Evolutionary conservation across 1,284 basidiomycete species (phyloP), one percentile per base, ranked within the genome.

Genomic region (Microbotryum saponariae): DNA sequence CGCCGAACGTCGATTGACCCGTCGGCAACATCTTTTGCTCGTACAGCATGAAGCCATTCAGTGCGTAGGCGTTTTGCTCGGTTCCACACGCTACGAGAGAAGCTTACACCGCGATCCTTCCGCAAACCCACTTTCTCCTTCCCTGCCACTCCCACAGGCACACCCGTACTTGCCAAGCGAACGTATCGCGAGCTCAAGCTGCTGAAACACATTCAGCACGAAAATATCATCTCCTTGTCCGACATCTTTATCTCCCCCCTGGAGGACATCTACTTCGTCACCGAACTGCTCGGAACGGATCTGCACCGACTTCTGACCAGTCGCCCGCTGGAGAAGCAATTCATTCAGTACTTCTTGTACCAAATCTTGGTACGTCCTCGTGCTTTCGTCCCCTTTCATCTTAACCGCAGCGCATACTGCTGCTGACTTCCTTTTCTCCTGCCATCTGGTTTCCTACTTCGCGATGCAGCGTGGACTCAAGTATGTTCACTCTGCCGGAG

Each of bases 231-330:
- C 82, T 93, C 91, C 72, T 82, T 99, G 61, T 91, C 88, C 77
- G 94, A 98, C 78, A 96, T 98, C 72, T 98, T 98, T 80, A 98
- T 98, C 75, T 97, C 94, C 25, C 94, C 94, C 20, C 82, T 97
- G 46, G 94, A 98, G 76, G 94, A 98, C 79, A 84, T 97, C 88
- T 98, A 98, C 81, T 98, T 98, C 76, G 96, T 98, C 60, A 98
- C 96, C n/a, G 94, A 99, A 75, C 85, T 99, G 10, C 84, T 99
- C 51, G 94, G 96, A 59, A 98, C 94, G 65, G 94, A 99, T 79
- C 82, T 99, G 20, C 94, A 99, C 76, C 89, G 94, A 67, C 83
- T 99, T 42, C 83, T 99, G 70, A 98, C 96, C 23, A 94, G 91
- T 55, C 82, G 94, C 58, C 94, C 94, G 27, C 82, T 99, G 69